phyloP scores from a whole-genome alignment of 805 yeast species.

The Barnettozyma vustinii region DNA sequence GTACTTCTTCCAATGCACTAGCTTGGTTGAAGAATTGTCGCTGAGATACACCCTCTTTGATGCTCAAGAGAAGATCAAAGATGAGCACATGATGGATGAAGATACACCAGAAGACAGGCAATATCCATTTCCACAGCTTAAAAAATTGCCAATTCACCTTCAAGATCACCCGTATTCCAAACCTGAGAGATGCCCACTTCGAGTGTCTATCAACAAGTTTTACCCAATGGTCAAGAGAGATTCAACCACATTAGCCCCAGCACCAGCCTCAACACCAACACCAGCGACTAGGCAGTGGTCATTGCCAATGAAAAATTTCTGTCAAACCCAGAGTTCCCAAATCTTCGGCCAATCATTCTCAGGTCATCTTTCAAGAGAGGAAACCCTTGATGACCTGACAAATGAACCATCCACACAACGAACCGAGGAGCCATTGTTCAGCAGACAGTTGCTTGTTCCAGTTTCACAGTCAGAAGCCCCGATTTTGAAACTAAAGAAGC shows the following conservation, averaged over 20 bases:
- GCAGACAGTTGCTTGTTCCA: not conserved
- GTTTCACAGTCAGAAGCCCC: not conserved
- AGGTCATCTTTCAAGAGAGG: not conserved
- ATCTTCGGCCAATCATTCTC: not conserved
- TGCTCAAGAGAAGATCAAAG: not conserved
- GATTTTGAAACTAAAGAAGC: not conserved
- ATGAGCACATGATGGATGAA: constrained; percentile 13
- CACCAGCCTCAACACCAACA: not conserved
- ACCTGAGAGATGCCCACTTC: not conserved
- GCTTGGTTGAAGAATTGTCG: constrained; percentile 68
- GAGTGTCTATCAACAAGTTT: not conserved
- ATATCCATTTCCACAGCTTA: not conserved
- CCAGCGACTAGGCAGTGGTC: not conserved
- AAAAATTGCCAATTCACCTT: not conserved
- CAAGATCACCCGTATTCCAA: not conserved
- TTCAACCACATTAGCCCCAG: not conserved
- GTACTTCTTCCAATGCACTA: constrained; percentile 66
- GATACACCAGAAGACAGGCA: constrained; percentile 22
- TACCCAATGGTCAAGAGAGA: not conserved
- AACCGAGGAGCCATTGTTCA: not conserved
- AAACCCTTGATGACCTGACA: not conserved
- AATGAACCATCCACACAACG: not conserved
- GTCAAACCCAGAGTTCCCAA: not conserved
- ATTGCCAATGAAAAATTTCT: not conserved
- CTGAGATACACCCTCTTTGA: constrained; percentile 33